phyloP scores from a whole-genome alignment of 2,329 filamentous ascomycete species.

The Sordariomycetes sp. region DNA sequence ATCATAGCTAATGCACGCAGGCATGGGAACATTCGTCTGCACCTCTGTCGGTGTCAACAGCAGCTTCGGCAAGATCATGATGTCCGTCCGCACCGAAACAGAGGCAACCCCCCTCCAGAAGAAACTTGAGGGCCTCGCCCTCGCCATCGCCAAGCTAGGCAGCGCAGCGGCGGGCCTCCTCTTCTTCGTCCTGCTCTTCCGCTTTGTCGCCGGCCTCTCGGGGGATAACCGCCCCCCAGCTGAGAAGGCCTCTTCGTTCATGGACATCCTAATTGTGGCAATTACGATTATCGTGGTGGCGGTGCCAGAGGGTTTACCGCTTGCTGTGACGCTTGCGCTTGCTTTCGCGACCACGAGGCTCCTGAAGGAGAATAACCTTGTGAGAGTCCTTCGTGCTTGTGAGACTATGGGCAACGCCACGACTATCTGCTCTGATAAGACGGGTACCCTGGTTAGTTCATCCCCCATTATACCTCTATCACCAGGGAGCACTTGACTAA shows the following conservation, averaged over 20 bases:
- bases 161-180: constrained; percentile 50
- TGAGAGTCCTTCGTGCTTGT: constrained; percentile 56
- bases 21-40: constrained; percentile 39
- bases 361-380: constrained; percentile 60
- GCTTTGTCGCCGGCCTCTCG: constrained; percentile 56
- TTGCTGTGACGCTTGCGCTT: constrained; percentile 57
- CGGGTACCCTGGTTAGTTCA: not conserved
- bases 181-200: constrained; percentile 68
- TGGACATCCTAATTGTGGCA: constrained; percentile 48
- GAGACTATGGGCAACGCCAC: constrained; percentile 65
- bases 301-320: constrained; percentile 54
- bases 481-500: not conserved
- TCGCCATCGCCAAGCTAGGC: constrained; percentile 11
- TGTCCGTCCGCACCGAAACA: constrained; percentile 38
- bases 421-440: constrained; percentile 55
- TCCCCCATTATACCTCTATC: not conserved
- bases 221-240: constrained; percentile 34
- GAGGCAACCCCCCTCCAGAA: constrained; percentile 43
- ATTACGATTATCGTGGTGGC: constrained; percentile 58
- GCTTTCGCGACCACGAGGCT: constrained; percentile 60
- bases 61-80: constrained; percentile 42
- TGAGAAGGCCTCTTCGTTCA: constrained; percentile 45
- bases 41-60: constrained; percentile 44
- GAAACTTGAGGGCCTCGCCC: constrained; percentile 29
- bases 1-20: not conserved